Base-by-base conservation (phyloP, 768 basidiomycete species). In the Artomyces pyxidatus region DNA sequence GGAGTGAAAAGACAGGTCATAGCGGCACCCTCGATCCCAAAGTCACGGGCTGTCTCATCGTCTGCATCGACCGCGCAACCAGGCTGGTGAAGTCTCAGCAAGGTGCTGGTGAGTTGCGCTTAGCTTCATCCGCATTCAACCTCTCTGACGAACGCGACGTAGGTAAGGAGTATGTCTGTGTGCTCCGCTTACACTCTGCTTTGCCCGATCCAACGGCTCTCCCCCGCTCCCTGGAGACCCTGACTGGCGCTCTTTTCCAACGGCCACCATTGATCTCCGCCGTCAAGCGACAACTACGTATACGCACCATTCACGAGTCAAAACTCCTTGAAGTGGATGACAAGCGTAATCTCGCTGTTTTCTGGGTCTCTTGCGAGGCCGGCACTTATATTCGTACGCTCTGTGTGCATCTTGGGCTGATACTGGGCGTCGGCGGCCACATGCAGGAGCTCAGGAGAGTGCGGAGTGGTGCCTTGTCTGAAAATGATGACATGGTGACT, bases 121-220 rank as follows among this genome's bases (percentile, higher is more conserved):
- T 5, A 19, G 11, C 25, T 29, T 25, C 32, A n/a, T 10, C 22
- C 30, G 17, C 37, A 27, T 14, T 21, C 9, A 5, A 5, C 28
- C 23, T 16, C 40, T 42, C 27, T 17, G 21, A 22, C 27, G 14
- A 32, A n/a, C 32, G 38, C n/a, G 3, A 35, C 19, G 50, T 48
- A 88, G 92, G 92, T 52, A 99, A 99, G 72, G 96, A 98, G 69
- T 99, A 99, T 63, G 93, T 99, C 56, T 92, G 90, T 61, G 94
- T 99, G 42, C 76, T 99, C 35, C 86, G 96, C 53, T 75, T 98
- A 41, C 96, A 99, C 70, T 82, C 85, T 50, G 71, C 72, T 45
- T 79, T 98, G 11, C 74, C 84, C 39, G 83, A 82, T 60, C 87
- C 93, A 46, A 78, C 91, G 52, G 79, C 87, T 12, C 82, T 99